Base-by-base conservation (phyloP, 2,329 filamentous ascomycete species). In the Alternaria sp. region DNA sequence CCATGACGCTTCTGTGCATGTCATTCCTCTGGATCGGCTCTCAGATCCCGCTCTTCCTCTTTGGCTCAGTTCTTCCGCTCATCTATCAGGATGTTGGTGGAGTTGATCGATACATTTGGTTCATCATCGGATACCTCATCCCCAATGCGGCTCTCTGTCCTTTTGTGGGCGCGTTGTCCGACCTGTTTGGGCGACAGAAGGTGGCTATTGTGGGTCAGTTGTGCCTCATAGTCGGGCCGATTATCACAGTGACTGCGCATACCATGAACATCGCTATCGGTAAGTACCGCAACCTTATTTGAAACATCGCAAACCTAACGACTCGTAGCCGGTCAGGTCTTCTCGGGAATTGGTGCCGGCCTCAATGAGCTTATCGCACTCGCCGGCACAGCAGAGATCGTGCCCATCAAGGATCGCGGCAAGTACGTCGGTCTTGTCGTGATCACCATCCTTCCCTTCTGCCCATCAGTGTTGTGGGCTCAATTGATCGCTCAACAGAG, bases 361-460 rank as follows among this genome's bases (percentile, higher is more conserved):
- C 85, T 91, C 63, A 89, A 89, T 67, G 89, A 91, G 75, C 81
- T 92, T 32, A 91, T 88, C 6, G 89, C 90, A 5, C 81, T 92
- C 9, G 89, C 90, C 26, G 90, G 85, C 32, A 90, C 89, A 2
- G 88, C 88, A 3, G 90, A 92, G 73, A 83, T 92, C 63, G 90
- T 88, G 0, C 90, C 90, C 1, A 87, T 87, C 19, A 82, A 85
- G 17, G 87, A 90, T 75, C 85, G 90, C 51, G 89, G 88, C 28
- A 85, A 85, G 71, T 91, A 90, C 71, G 85, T 90, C 23, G 86
- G 86, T 12, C 75, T 84, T 1, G 78, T 91, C 13, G 85, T 90
- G 49, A 84, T 89, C 70, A 88, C 86, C 58, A 88, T 90, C 61
- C 66, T 89, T 2, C 88, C 88, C 0, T 90, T 90, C 73, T 85